Percentiles rank a stretch among this genome's conserved stretches.
These are phyloP conservation scores for Tephrocybe sp. DNA, from an alignment of 768 basidiomycete genomes.

Conservation along the genomic window DNA sequence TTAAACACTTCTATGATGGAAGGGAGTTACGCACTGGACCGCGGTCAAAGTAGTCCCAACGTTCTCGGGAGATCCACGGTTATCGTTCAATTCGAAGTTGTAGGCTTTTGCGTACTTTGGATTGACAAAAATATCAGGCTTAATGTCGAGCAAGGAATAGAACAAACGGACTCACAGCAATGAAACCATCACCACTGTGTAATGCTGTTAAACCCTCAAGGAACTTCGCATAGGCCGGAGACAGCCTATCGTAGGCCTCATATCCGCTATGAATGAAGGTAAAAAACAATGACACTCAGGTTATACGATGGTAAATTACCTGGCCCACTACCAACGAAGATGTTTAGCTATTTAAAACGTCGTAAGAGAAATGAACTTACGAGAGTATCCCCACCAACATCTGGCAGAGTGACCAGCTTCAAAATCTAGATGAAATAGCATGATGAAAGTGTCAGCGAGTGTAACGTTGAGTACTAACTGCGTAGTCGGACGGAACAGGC, in stretches of 20 bases:
- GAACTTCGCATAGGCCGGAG: constrained; percentile 51
- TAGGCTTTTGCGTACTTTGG: constrained; percentile 31
- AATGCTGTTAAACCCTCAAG: constrained; percentile 59
- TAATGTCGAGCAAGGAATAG: neutral
- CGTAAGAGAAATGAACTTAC: constrained; percentile 25
- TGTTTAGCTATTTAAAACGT: neutral
- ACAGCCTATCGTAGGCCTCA: constrained; percentile 65
- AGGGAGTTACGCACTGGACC: constrained; percentile 55
- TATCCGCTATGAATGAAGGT: constrained; percentile 43
- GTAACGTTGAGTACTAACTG: constrained; percentile 25
- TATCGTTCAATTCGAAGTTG: constrained; percentile 29
- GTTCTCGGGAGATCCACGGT: constrained; percentile 56
- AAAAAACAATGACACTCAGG: neutral
- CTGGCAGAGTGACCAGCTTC: constrained; percentile 41
- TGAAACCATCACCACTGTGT: constrained; percentile 41
- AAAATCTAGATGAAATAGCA: constrained; percentile 25
- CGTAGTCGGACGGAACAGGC: constrained; percentile 57
- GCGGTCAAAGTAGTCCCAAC: constrained; percentile 46
- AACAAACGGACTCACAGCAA: constrained; percentile 24
- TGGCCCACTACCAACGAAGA: constrained; percentile 34
- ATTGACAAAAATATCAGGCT: no score
- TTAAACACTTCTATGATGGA: neutral
- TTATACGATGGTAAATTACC: constrained; percentile 20
- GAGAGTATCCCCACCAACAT: constrained; percentile 41
- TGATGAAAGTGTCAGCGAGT: neutral